Percentiles rank a stretch among this genome's conserved stretches.
Evolutionary conservation across 2,329 filamentous ascomycete genomes (phyloP).

Genomic region (Exophiala spinifera): DNA sequence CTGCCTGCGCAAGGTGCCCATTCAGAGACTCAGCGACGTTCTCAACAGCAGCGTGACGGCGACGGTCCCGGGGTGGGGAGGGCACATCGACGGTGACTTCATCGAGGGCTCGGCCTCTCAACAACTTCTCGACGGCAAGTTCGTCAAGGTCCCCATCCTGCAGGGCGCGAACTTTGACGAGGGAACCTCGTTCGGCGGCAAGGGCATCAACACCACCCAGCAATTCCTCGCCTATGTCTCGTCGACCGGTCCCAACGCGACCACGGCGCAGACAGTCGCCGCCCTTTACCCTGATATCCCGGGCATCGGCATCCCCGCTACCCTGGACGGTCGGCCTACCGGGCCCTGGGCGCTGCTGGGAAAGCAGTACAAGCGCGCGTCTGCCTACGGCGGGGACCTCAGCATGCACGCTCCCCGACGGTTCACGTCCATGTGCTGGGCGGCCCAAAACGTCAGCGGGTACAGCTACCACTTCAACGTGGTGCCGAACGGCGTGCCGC

Average conservation of each 20-base stretch:
- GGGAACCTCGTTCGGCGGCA: slow-evolving; percentile 55
- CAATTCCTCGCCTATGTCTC: slow-evolving; percentile 49
- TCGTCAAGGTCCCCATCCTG: slow-evolving; percentile 63
- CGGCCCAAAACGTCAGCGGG: slow-evolving; percentile 47
- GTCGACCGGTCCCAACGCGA: slow-evolving; percentile 24
- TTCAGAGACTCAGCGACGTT: slow-evolving; percentile 55
- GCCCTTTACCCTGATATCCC: slow-evolving; percentile 54
- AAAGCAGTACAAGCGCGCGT: slow-evolving; percentile 52
- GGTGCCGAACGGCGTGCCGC: slow-evolving; percentile 44
- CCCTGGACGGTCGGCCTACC: slow-evolving; percentile 32
- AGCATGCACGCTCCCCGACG: slow-evolving; percentile 57
- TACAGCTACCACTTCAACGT: slow-evolving; percentile 65
- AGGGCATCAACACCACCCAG: slow-evolving; percentile 52
- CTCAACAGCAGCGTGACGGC: slow-evolving; percentile 42
- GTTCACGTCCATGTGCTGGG: slow-evolving; percentile 52
- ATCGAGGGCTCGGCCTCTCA: slow-evolving; percentile 48
- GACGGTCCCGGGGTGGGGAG: slow-evolving; percentile 9
- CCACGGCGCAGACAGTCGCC: slow-evolving; percentile 35
- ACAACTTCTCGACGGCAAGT: slow-evolving; percentile 56
- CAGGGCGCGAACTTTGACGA: slow-evolving; percentile 65
- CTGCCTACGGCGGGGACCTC: slow-evolving; percentile 55
- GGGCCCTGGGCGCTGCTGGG: slow-evolving; percentile 32
- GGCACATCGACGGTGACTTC: slow-evolving; percentile 52
- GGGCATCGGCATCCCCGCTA: slow-evolving; percentile 48
- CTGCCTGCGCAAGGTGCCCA: slow-evolving; percentile 63